Evolutionary conservation across 2,329 filamentous ascomycete genomes (phyloP).

Genomic region (Pseudocercospora fuligena): DNA sequence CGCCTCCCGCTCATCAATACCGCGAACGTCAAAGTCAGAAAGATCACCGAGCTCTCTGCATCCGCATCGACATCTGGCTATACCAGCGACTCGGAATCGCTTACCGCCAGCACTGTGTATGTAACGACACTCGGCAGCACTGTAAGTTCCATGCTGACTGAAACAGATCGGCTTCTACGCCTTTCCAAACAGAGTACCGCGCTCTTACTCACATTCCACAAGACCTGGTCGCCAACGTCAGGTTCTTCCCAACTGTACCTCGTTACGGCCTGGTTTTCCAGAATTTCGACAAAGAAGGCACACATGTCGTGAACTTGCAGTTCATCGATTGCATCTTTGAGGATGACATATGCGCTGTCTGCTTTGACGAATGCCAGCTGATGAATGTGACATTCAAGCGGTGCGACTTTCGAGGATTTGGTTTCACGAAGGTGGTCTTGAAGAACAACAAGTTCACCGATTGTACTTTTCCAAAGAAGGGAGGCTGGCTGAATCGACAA

Average conservation of each 20-base stretch:
- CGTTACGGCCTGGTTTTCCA: conserved; percentile 12
- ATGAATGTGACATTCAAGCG: conserved; percentile 11
- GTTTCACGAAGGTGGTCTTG: conserved; percentile 13
- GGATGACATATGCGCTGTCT: background rate
- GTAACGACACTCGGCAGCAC: background rate
- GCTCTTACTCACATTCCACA: background rate
- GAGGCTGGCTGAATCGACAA: conserved; percentile 12
- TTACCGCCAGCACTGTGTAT: background rate
- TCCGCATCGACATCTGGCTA: background rate
- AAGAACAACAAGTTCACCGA: background rate
- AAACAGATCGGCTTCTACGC: background rate
- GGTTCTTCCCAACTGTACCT: conserved; percentile 3
- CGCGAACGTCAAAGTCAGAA: background rate
- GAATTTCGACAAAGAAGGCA: background rate
- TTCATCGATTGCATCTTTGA: conserved; percentile 18
- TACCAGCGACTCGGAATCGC: background rate
- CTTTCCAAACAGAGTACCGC: background rate
- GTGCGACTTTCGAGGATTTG: conserved; percentile 11
- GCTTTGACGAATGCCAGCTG: conserved; percentile 13
- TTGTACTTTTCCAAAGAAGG: background rate
- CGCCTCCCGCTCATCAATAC: background rate
- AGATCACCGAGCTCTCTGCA: background rate
- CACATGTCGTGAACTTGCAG: conserved; percentile 10
- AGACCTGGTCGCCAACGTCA: background rate
- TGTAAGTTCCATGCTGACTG: background rate